These are phyloP conservation scores for Cercophora scortea DNA, from an alignment of 495 filamentous ascomycete species.

Conservation along the genomic window DNA sequence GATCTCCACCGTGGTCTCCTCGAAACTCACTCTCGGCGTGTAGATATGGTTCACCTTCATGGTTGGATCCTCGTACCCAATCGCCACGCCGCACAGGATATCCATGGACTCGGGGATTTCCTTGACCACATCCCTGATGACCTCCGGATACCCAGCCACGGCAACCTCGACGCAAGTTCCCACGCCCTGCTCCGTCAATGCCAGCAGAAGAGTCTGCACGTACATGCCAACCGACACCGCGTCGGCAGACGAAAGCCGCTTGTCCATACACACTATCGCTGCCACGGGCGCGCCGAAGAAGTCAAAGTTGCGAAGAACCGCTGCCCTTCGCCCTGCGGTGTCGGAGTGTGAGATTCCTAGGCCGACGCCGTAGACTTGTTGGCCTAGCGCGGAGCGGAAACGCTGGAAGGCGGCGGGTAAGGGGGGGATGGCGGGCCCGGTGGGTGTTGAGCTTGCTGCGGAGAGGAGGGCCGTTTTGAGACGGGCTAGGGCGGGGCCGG, in stretches of 20 bases:
- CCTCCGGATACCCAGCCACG: background rate
- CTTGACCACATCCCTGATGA: background rate
- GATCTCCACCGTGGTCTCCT: background rate
- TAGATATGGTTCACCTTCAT: background rate
- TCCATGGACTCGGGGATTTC: background rate
- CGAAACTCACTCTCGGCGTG: background rate
- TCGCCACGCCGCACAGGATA: background rate
- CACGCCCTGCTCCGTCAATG: background rate
- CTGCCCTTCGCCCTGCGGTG: background rate
- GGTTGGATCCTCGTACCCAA: background rate
- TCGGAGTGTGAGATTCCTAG: background rate
- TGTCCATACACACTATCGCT: background rate
- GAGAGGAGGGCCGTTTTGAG: background rate
- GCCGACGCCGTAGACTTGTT: background rate
- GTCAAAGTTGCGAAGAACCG: background rate
- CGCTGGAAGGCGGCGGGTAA: background rate
- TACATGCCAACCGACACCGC: background rate
- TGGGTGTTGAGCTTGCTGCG: background rate
- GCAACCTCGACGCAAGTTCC: background rate
- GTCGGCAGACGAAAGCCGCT: background rate
- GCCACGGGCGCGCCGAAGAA: background rate
- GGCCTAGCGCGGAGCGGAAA: background rate
- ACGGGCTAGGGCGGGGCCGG: background rate
- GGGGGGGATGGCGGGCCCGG: background rate
- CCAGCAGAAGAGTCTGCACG: background rate